phyloP scores from a whole-genome alignment of 2,329 filamentous ascomycete genomes.

The Fusarium sp. region DNA sequence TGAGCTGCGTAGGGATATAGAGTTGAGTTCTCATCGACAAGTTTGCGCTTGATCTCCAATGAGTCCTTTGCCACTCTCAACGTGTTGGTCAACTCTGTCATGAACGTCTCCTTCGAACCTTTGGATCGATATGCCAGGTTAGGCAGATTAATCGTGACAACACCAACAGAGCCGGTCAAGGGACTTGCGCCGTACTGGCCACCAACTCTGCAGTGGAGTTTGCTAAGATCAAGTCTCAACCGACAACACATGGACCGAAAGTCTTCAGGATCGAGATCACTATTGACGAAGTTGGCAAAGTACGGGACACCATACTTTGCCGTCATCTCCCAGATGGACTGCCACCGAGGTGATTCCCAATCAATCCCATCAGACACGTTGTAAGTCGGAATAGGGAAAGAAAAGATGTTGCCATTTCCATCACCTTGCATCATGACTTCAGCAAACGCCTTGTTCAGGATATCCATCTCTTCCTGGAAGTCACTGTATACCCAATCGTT shows the following conservation, averaged over 20 bases:
- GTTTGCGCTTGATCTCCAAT: slow-evolving; percentile 38
- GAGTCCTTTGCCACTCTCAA: slow-evolving; percentile 39
- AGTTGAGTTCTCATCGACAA: slow-evolving; percentile 26
- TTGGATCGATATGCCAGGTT: slow-evolving; percentile 38
- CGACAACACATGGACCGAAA: slow-evolving; percentile 44
- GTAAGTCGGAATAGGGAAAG: slow-evolving; percentile 42
- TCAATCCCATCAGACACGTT: slow-evolving; percentile 40
- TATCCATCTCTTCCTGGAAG: slow-evolving; percentile 44
- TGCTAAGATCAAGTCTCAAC: slow-evolving; percentile 39
- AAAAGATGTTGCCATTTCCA: slow-evolving; percentile 43
- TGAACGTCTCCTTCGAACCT: slow-evolving; percentile 16
- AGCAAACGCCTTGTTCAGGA: slow-evolving; percentile 43
- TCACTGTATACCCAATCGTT: slow-evolving; percentile 35
- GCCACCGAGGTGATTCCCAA: slow-evolving; percentile 42
- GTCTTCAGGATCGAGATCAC: slow-evolving; percentile 41
- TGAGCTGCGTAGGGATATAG: slow-evolving; percentile 41
- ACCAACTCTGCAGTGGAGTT: slow-evolving; percentile 40
- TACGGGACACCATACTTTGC: slow-evolving; percentile 44
- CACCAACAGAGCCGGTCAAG: slow-evolving; percentile 36
- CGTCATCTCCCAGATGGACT: slow-evolving; percentile 43
- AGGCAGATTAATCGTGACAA: slow-evolving; percentile 39
- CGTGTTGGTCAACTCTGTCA: slow-evolving; percentile 12
- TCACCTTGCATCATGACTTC: slow-evolving; percentile 44
- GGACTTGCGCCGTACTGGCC: slow-evolving; percentile 42
- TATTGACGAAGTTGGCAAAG: slow-evolving; percentile 44